Evolutionary conservation across 495 filamentous ascomycete species (phyloP).

Genomic region (Xylaria acuta): DNA sequence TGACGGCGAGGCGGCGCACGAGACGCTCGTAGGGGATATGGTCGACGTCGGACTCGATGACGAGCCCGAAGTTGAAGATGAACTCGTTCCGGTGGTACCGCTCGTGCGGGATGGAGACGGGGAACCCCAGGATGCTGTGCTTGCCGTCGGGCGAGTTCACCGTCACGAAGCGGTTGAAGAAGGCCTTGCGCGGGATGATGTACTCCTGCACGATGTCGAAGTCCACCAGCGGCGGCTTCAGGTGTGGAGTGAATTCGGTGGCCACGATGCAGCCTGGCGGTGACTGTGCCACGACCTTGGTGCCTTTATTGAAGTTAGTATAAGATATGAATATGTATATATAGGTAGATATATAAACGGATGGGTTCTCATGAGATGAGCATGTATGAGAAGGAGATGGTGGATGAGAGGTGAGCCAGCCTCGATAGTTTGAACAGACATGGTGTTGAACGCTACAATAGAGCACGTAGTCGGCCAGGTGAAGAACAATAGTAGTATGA

Average conservation of each 20-base stretch:
- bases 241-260: constrained; percentile 52
- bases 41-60: constrained; percentile 72
- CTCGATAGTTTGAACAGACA: too few species aligned
- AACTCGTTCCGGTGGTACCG: constrained; percentile 91
- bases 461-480: not conserved
- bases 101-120: constrained; percentile 79
- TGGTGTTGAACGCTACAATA: too few species aligned
- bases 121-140: constrained; percentile 85
- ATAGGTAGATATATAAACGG: not conserved
- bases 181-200: constrained; percentile 90
- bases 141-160: constrained; percentile 72
- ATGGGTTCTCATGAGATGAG: not conserved
- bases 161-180: constrained; percentile 86
- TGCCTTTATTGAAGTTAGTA: constrained; percentile 60
- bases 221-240: constrained; percentile 71
- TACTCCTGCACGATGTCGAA: constrained; percentile 85
- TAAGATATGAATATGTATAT: not conserved
- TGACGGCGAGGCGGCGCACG: constrained; percentile 79
- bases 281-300: constrained; percentile 76
- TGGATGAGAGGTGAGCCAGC: not conserved
- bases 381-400: not conserved
- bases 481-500: not conserved
- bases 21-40: constrained; percentile 75
- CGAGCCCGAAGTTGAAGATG: constrained; percentile 95
- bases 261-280: constrained; percentile 75